Evolutionary conservation across 2,329 filamentous ascomycete species (phyloP), one percentile per base, ranked within the genome.

Genomic region (Aspergillus sp.): DNA sequence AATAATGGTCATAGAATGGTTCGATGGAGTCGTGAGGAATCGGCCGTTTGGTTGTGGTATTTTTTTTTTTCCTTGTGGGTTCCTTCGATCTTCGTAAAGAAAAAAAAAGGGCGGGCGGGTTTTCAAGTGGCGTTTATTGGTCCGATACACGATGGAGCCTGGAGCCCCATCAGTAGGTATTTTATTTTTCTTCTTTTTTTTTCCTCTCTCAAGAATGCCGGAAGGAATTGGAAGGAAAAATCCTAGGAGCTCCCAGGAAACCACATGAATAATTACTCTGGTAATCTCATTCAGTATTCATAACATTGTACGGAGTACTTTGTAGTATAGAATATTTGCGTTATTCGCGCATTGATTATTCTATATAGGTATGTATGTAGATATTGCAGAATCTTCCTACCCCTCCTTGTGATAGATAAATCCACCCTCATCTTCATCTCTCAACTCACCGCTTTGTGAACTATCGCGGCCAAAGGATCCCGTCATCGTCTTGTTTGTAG

Each of bases 71-170:
- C 36, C 49, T 25, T 23, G 42, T 53, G 45, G 47, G 29, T 20
- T 47, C 34, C 6, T 40, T 38, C 42, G 54, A 56, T 59, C 55
- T 55, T 53, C 50, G 43, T n/a, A 54, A 47, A 46, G 48, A 29
- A 53, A 45, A 42, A 56, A 52, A 47, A 54, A 50, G 29, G 53
- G 58, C 57, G 57, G 58, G 51, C 54, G 25, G 25, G 54, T 58
- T 62, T 65, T 56, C 41, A 5, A 23, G 41, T 56, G 53, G 23
- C 49, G 49, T 44, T 66, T 55, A 66, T 68, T 68, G 65, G 65
- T 47, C 45, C 46, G 31, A 49, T 47, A 47, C 40, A 36, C 53
- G 34, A 50, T 47, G 50, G 48, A 45, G 47, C 29, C 14, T 38
- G 14, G 14, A 38, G 34, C 16, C 34, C 16, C 34, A 38, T 38